phyloP scores from a whole-genome alignment of 257 asterid genomes.

The Petrea volubilis region DNA sequence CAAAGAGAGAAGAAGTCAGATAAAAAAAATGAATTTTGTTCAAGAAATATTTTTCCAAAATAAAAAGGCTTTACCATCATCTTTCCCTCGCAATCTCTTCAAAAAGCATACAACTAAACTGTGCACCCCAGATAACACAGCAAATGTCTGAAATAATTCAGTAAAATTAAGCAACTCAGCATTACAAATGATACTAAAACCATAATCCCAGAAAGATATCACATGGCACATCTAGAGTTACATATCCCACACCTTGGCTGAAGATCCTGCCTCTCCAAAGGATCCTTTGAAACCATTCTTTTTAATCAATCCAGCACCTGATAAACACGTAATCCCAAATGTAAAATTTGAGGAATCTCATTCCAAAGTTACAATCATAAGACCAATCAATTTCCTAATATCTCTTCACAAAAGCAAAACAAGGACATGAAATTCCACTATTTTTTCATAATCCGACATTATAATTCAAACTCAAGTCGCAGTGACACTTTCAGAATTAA shows the following conservation, averaged over 20 bases:
- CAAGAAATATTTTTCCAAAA: neutral
- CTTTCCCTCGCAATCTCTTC: constrained; percentile 85
- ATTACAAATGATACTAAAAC: neutral
- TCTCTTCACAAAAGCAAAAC: neutral
- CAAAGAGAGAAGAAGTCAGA: constrained; percentile 5
- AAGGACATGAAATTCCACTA: too few relatives aligned
- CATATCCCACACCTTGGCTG: constrained; percentile 67
- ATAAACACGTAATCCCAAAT: constrained; percentile 7
- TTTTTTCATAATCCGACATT: neutral
- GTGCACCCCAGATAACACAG: constrained; percentile 88
- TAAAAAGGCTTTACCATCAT: constrained; percentile 62
- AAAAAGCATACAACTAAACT: constrained; percentile 83
- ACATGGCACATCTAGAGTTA: neutral
- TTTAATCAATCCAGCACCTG: constrained; percentile 76
- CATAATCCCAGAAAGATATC: neutral
- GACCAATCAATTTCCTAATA: neutral
- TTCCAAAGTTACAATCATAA: neutral
- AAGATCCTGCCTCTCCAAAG: constrained; percentile 72
- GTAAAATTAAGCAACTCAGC: neutral
- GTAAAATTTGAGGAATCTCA: constrained; percentile 2
- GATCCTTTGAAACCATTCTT: constrained; percentile 83
- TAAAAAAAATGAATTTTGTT: neutral
- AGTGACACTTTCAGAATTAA: too few relatives aligned
- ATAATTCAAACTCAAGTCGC: neutral
- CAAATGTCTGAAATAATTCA: constrained; percentile 59